phyloP scores from a whole-genome alignment of 2,329 filamentous ascomycete species.

The Fusarium sp. region DNA sequence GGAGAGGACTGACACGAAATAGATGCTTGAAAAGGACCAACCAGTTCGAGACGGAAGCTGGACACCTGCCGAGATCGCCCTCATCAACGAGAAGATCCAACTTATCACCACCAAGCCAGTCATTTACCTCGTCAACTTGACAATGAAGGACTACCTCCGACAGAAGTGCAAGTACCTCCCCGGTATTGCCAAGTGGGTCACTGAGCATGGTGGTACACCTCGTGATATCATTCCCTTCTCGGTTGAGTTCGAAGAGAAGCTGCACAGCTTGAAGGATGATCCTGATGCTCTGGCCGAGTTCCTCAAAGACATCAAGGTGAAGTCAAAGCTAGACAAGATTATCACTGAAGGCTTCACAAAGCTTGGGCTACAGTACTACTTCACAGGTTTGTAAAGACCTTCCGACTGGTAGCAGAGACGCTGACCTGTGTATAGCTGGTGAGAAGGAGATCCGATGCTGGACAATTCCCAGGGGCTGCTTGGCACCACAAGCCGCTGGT shows the following conservation, averaged over 20 bases:
- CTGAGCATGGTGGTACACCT: conserved; percentile 53
- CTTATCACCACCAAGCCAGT: conserved; percentile 57
- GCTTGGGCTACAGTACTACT: conserved; percentile 56
- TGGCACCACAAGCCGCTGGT: conserved; percentile 54
- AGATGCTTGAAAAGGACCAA: conserved; percentile 52
- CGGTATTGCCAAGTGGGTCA: conserved; percentile 56
- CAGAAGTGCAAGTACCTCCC: conserved; percentile 58
- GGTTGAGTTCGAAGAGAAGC: conserved; percentile 57
- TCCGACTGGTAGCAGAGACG: not conserved
- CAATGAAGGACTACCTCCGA: conserved; percentile 58
- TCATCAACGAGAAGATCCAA: conserved; percentile 58
- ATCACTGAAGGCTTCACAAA: conserved; percentile 56
- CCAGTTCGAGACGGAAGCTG: conserved; percentile 55
- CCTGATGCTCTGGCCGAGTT: conserved; percentile 47
- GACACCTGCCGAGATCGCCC: conserved; percentile 54
- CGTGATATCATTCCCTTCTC: conserved; percentile 56
- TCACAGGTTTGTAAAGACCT: conserved; percentile 46
- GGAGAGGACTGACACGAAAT: conserved; percentile 1
- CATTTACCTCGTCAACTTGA: conserved; percentile 57
- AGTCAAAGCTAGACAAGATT: conserved; percentile 54
- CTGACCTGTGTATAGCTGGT: conserved; percentile 44
- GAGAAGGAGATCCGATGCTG: conserved; percentile 58
- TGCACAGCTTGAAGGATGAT: conserved; percentile 52
- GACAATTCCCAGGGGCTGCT: conserved; percentile 51
- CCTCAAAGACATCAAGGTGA: conserved; percentile 53